Base-by-base conservation (phyloP, 768 basidiomycete species). In the Termitomyces bulborhizus region DNA sequence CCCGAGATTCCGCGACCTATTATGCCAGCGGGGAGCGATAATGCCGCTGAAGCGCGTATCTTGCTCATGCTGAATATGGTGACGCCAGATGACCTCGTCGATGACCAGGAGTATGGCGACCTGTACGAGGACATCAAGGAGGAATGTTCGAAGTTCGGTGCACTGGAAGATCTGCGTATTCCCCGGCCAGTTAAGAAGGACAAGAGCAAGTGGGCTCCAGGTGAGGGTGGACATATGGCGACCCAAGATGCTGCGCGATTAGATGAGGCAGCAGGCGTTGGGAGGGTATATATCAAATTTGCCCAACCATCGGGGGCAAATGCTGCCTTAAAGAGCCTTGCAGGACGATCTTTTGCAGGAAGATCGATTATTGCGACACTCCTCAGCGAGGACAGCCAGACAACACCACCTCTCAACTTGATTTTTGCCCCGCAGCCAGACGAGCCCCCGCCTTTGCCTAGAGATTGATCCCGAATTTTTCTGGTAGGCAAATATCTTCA, bases 11-110 rank as follows among this genome's bases (percentile, higher is more conserved):
- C 91, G 45, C 81, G 87, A 41, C 91, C 91, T 12, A 92, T 93
- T 67, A 84, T 93, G 82, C 91, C 91, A 54, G 89, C 89, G 7
- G 86, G 86, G 52, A 62, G 67, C 54, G 88, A 90, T 50, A 76
- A 78, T 53, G 74, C 71, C 37, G 62, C 71, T 11, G 82, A 87
- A 52, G 81, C 92, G 27, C 85, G 92, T 37, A 94, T 97, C 65
- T 80, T 99, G 63, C 87, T 98, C 68, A 90, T 99, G 88, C 74
- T 99, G 65, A 99, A 98, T 80, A 99, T 99, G 97, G 93, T 99
- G 60, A 90, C 90, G 0, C 69, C 90, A 1, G 97, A 99, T 44
- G 97, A 99, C 65, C 81, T 99, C 46, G 69, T 80, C 16, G 86
- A 93, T 63, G 96, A 98, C 66, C 76, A 86, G 57, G 97, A 99